A percentile compares a stretch with the other conserved stretches of the same genome.
Conservation (phyloP, 2,329 filamentous ascomycete species). For the Arthroderma sp. region DNA sequence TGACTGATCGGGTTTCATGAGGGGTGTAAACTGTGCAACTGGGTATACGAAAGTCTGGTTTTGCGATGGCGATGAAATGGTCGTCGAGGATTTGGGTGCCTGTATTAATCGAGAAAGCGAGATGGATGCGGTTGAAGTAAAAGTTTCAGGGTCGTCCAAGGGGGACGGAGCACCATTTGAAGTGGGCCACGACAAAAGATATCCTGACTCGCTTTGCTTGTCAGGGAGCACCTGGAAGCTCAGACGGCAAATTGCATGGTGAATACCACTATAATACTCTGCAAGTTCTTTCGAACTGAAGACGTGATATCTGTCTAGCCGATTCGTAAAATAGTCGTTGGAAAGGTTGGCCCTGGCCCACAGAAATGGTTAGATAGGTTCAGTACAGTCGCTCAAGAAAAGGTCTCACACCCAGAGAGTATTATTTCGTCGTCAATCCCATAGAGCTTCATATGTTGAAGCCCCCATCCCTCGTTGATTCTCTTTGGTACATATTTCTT, state of each 20-base stretch:
- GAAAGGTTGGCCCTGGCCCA: conserved; percentile 63
- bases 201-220: conserved; percentile 30
- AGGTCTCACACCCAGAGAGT: conserved; percentile 57
- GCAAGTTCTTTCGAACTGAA: conserved; percentile 69
- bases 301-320: conserved; percentile 87
- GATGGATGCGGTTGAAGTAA: conserved; percentile 54
- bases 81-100: conserved; percentile 26
- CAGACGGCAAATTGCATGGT: conserved; percentile 62
- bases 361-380: conserved; percentile 5
- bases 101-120: conserved; percentile 55
- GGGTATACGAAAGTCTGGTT: conserved; percentile 69
- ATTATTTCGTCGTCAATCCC: conserved; percentile 92
- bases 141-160: conserved; percentile 53
- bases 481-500: conserved; percentile 75
- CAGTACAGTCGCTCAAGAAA: neutral
- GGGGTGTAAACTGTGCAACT: conserved; percentile 72
- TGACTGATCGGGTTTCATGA: conserved; percentile 65
- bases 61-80: conserved; percentile 19
- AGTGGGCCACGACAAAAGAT: conserved; percentile 57
- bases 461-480: conserved; percentile 95
- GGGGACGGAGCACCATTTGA: conserved; percentile 65
- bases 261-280: conserved; percentile 67
- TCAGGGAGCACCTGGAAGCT: conserved; percentile 65
- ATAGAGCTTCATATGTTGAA: conserved; percentile 99
- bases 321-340: conserved; percentile 88